Evolutionary conservation across 768 basidiomycete genomes (phyloP), one percentile per base, ranked within the genome.

Genomic region (Kwoniella pini): DNA sequence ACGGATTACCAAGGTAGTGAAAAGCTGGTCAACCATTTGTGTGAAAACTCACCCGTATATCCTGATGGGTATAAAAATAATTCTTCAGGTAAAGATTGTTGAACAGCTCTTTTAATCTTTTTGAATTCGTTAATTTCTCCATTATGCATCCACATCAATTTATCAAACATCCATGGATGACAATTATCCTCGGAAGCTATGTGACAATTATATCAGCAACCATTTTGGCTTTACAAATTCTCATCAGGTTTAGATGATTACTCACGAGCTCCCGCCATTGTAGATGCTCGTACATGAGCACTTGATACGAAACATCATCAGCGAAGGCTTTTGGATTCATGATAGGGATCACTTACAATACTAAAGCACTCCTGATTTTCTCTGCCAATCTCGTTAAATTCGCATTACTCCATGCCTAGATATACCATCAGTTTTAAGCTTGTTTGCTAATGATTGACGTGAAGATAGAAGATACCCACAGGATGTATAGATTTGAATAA

Each of bases 131-230:
- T 86, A 56, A 99, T 89, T 70, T 86, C 87, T 54, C 95, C 95
- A 66, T 96, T 98, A 77, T 94, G 93, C 93, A 97, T 97, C 80
- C 90, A 97, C 91, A 97, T 96, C 48, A 99, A 81, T 73, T 89
- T 92, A 10, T 89, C 90, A 71, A 90, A 87, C 39, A 86, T 85
- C 80, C 95, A 99, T 4, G 96, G 96, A 79, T 98, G 95, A 69
- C 77, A 77, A 38, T 79, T 78, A 60, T 79, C 76, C 62, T 79
- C 79, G 58, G 74, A 77, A 33, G 77, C 73, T 78, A 50, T 13
- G 12, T 54, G 15, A 22, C 15, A 21, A 39, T 22, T 13, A 17
- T 17, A 30, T 55, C 54, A 46, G 33, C 33, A 36, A n/a, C n/a
- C n/a, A n/a, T n/a, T n/a, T n/a, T 15, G 33, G 33, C 7, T 36